Base-by-base conservation (phyloP, 306 rosid genomes). In the Malus fusca region DNA sequence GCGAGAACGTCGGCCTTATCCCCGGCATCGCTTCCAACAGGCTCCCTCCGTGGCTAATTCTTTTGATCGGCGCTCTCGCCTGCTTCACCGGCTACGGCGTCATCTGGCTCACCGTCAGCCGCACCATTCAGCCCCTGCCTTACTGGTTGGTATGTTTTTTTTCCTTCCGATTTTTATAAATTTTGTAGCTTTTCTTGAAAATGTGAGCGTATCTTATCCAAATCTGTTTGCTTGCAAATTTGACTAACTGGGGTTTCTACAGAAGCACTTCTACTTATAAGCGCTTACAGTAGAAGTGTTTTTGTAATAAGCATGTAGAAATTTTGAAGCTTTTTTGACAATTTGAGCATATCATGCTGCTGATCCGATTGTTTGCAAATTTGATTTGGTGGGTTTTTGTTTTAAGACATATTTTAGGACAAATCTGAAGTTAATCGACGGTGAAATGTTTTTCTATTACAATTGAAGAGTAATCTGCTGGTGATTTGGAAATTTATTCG, bases 1-100 rank as follows among this genome's bases (percentile, higher is more conserved):
- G 96, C 5, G 97, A 92, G 73, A 92, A 88, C 81, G 92, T 92
- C 40, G 97, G 96, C 21, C 77, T 92, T 2, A 82, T 92, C 52
- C 96, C 96, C 0, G 97, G 97, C 6, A 48, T 92, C 51, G 96
- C 87, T 14, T 89, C 77, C 83, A 88, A 91, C 86, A 89, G 80
- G 84, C 72, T 89, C 72, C 91, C 97, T 2, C 96, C 97, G 52
- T 92, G 90, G 97, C 48, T 90, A 6, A 77, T 92, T 58, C 89
- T 92, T 30, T 51, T 77, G 75, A 31, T 90, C 33, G 97, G 97
- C 4, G 80, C 83, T 61, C 28, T 88, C 5, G 80, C 87, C 25
- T 90, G 92, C 78, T 88, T 88, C 71, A 13, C 80, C 22, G 97
- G 97, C 56, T 92, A 81, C 23, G 93, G 96, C 25, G 48, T 87